Evolutionary conservation across 805 yeast genomes (phyloP), one percentile per base, ranked within the genome.

Genomic region (Clavispora santaluciae): DNA sequence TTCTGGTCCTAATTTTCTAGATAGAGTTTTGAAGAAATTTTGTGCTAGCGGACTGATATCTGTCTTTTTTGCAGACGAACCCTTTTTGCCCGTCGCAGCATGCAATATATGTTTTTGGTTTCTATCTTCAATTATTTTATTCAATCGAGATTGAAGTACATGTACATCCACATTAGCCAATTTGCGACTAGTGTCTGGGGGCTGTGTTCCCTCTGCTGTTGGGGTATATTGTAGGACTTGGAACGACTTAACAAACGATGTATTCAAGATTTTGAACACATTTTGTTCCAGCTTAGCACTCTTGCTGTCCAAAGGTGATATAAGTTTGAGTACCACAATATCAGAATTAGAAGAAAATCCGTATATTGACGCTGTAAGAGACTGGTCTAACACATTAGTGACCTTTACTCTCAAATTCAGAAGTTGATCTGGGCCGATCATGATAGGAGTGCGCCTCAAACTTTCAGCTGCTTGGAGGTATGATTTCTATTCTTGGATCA

Each of bases 301-400:
- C 39, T 54, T 4, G 54, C 33, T 2, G 18, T 42, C 43, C 8
- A 50, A 43, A 16, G 55, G 55, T 20, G 44, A 24, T 3, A 29
- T 26, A 31, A 56, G 54, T 29, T 51, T 55, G 39, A 71, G 53
- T 1, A 75, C 58, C 18, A 76, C 46, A n/a, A 78, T 57, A 30
- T 72, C 69, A 57, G 64, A 42, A 40, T 68, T 70, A 6, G 80
- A 66, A 42, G 78, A 75, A 56, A 75, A 81, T 8, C 88, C 73
- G 56, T 79, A 81, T 28, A 86, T 72, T 23, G 72, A 64, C 1
- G 93, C 95, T n/a, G 69, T 67, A 39, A 79, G 67, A 7, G 68
- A 66, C 21, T 72, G 70, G 53, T 83, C 87, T 35, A 79, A 63
- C 6, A 74, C 63, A 38, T 86, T 85, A 10, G 76, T 73, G 39